Percentiles rank a stretch among this genome's conserved stretches.
Evolutionary conservation across 2,329 filamentous ascomycete species (phyloP).

Genomic region (Amauroascus niger): DNA sequence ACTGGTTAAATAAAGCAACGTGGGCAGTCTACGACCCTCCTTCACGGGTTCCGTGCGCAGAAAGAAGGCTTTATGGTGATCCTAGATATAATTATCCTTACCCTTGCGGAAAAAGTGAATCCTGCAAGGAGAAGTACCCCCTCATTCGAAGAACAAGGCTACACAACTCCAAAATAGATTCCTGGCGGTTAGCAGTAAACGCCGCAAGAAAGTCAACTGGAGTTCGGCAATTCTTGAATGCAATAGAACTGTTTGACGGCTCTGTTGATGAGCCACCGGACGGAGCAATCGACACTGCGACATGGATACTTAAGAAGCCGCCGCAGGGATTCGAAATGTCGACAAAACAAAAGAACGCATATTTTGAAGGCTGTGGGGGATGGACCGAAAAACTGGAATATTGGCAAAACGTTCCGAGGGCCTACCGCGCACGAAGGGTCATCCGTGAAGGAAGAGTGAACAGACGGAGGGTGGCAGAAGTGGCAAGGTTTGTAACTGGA

Average conservation of each 20-base stretch:
- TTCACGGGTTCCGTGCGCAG: constrained; percentile 28
- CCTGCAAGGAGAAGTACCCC: constrained; percentile 25
- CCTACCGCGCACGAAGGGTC: constrained; percentile 31
- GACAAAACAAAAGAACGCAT: constrained; percentile 28
- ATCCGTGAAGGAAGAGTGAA: constrained; percentile 32
- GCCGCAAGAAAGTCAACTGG: constrained; percentile 26
- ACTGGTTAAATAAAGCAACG: constrained; percentile 35
- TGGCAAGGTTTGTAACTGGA: constrained; percentile 20
- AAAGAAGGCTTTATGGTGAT: constrained; percentile 28
- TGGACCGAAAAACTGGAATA: constrained; percentile 34
- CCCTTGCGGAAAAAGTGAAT: constrained; percentile 17
- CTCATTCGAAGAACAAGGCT: constrained; percentile 16
- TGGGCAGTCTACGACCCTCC: constrained; percentile 34
- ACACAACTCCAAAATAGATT: constrained; percentile 28
- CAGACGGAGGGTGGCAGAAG: constrained; percentile 25
- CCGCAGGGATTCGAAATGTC: constrained; percentile 33
- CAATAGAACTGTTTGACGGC: constrained; percentile 27
- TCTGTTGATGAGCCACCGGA: constrained; percentile 33
- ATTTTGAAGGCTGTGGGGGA: constrained; percentile 33
- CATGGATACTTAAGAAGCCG: constrained; percentile 34
- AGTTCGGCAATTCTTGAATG: constrained; percentile 23
- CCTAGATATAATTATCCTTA: constrained; percentile 29
- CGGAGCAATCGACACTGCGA: constrained; percentile 32
- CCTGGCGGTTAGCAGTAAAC: constrained; percentile 34
- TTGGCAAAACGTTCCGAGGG: constrained; percentile 31